phyloP scores from a whole-genome alignment of 2,329 filamentous ascomycete genomes.

The Chaetomiaceae sp. region DNA sequence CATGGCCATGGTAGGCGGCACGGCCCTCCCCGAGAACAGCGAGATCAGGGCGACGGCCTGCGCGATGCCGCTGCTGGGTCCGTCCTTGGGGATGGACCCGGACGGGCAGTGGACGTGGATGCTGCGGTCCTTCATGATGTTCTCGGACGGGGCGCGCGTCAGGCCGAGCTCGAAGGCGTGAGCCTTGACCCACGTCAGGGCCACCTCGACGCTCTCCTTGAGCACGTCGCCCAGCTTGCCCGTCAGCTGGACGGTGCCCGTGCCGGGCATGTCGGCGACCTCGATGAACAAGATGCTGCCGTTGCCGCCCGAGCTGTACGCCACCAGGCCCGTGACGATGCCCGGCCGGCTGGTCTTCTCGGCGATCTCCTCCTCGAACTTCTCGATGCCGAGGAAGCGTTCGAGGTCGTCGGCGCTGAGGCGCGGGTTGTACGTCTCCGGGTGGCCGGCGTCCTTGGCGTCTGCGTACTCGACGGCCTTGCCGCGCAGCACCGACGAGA shows the following conservation, averaged over 20 bases:
- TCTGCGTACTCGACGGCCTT: slow-evolving; percentile 96
- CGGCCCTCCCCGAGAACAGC: slow-evolving; percentile 77
- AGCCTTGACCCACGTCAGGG: slow-evolving; percentile 93
- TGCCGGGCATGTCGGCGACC: slow-evolving; percentile 93
- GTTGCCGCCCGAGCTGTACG: slow-evolving; percentile 87
- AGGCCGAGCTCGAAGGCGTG: slow-evolving; percentile 89
- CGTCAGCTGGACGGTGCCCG: slow-evolving; percentile 86
- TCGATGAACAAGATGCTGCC: slow-evolving; percentile 98
- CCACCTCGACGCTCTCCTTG: slow-evolving; percentile 95
- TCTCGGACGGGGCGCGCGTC: slow-evolving; percentile 71
- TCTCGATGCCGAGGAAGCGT: slow-evolving; percentile 84
- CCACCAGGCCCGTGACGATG: slow-evolving; percentile 92
- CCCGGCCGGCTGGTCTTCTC: slow-evolving; percentile 80
- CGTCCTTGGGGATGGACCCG: slow-evolving; percentile 92
- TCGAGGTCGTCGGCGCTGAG: slow-evolving; percentile 80
- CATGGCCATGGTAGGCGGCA: slow-evolving; percentile 93
- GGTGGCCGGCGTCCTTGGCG: slow-evolving; percentile 67
- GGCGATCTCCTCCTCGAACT: slow-evolving; percentile 92
- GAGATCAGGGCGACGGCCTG: slow-evolving; percentile 92
- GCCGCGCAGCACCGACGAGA: slow-evolving; percentile 87
- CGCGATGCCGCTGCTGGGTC: slow-evolving; percentile 79
- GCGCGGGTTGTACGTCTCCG: slow-evolving; percentile 65
- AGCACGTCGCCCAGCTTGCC: slow-evolving; percentile 95
- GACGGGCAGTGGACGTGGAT: slow-evolving; percentile 96
- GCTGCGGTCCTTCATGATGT: slow-evolving; percentile 92